Conservation (phyloP, 306 rosid genomes). For the Myrica gale region DNA sequence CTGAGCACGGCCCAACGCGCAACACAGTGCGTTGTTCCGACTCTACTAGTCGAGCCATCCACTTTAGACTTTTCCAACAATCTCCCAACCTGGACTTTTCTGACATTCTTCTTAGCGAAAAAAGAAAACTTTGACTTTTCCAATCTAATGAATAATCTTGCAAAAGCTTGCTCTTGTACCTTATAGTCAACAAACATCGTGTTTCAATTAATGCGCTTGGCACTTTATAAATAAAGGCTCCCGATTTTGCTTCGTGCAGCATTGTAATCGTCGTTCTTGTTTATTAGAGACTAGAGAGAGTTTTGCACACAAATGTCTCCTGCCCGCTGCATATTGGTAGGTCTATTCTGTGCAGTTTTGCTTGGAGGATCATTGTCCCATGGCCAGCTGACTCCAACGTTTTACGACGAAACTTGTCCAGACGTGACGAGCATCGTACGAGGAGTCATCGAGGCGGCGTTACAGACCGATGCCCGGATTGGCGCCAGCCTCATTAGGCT, state of each 20-base stretch:
- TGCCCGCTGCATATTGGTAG: neutral
- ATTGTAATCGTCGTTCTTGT: neutral
- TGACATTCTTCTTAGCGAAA: no score
- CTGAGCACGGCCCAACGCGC: no score
- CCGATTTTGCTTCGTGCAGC: neutral
- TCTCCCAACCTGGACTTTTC: no score
- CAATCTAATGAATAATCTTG: no score
- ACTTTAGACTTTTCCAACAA: no score
- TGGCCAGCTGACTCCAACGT: constrained; percentile 23
- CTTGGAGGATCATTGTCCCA: constrained; percentile 29
- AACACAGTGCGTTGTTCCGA: no score
- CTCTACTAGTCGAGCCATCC: no score
- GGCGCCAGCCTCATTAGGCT: constrained; percentile 52
- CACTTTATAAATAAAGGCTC: neutral
- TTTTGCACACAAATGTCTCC: neutral
- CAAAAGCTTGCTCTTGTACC: no score
- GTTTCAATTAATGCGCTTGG: neutral
- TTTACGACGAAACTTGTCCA: constrained; percentile 35
- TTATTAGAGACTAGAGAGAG: neutral
- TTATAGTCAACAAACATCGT: no score
- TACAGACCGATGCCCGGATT: constrained; percentile 31
- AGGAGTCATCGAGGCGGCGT: constrained; percentile 18
- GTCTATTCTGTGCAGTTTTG: constrained; percentile 20
- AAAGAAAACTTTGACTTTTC: neutral
- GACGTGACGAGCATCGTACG: neutral